Percentiles rank a stretch among this genome's conserved stretches.
Evolutionary conservation across 495 filamentous ascomycete genomes (phyloP).

Genomic region (Amorphotheca resinae): DNA sequence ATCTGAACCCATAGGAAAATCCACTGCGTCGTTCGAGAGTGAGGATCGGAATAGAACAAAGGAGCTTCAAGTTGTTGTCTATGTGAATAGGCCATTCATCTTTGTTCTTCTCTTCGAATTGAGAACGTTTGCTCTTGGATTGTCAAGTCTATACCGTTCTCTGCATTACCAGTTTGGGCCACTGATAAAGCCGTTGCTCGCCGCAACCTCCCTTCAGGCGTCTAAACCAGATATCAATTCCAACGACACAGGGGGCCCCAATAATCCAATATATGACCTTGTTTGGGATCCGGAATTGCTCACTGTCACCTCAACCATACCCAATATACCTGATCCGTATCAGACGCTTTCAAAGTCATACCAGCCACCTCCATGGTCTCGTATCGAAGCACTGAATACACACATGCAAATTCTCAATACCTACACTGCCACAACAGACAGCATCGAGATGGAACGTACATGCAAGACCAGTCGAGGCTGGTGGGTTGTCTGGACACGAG

Average conservation of each 20-base stretch:
- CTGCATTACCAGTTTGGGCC: constrained; percentile 74
- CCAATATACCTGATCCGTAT: constrained; percentile 68
- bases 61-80: constrained; percentile 59
- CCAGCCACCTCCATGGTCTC: constrained; percentile 43
- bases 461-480: constrained; percentile 85
- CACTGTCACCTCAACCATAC: constrained; percentile 72
- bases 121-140: constrained; percentile 50
- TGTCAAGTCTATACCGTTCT: constrained; percentile 60
- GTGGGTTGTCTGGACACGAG: constrained; percentile 91
- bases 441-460: constrained; percentile 65
- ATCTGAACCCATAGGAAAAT: constrained; percentile 14
- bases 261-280: constrained; percentile 60
- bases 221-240: constrained; percentile 29
- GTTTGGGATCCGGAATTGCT: constrained; percentile 70
- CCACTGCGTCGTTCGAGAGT: constrained; percentile 25
- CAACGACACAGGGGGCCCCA: constrained; percentile 12
- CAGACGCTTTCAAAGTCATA: constrained; percentile 4
- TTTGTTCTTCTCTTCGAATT: constrained; percentile 80
- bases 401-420: constrained; percentile 76
- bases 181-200: constrained; percentile 56
- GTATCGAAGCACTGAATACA: constrained; percentile 81
- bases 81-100: constrained; percentile 71
- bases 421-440: constrained; percentile 47
- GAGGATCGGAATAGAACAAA: constrained; percentile 39
- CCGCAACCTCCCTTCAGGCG: constrained; percentile 46